Evolutionary conservation across 768 basidiomycete species (phyloP), one percentile per base, ranked within the genome.

Genomic region (Pholiota molesta): DNA sequence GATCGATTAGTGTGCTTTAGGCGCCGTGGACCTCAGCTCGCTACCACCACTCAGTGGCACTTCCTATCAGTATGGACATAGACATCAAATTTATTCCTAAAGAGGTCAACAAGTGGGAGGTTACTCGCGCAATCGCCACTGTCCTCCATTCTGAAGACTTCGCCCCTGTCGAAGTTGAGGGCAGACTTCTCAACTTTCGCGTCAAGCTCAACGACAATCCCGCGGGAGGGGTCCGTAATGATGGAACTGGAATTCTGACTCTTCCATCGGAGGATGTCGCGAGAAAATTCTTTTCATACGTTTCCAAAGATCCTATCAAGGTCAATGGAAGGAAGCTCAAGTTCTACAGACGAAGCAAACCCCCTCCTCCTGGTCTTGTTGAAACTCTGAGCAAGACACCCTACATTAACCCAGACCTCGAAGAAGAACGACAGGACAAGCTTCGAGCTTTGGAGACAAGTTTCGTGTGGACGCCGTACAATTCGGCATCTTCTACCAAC

Each of bases 401-500:
- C 0, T 89, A 81, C 62, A 75, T 86, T 16, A 71, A 84, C 62
- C 86, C 88, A 0, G 77, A 82, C 28, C 76, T 81, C 2, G 86
- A 84, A 53, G 80, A 83, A 69, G 78, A 83, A 45, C 83, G 78
- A 11, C 70, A 80, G 16, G 73, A 80, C 7, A 77, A 76, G 11
- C 28, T 60, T 33, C 60, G 31, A 29, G 52, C 52, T 17, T 54
- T 60, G 19, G 59, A 60, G 3, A 42, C 35, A 47, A 60, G 11
- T 74, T 91, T 23, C 84, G 87, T 31, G 76, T 93, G 11, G 79
- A 83, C 58, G 75, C 77, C 9, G 75, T 93, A 44, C 91, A 93
- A 71, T 87, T 92, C 63, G 91, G 92, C 23, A 65, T 82, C 33
- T 83, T 83, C 69, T 85, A 83, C 66, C 77, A 80, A 33, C 69